These are phyloP conservation scores for Arthroderma sp. DNA, from an alignment of 2,329 filamentous ascomycete species.

Conservation along the genomic window DNA sequence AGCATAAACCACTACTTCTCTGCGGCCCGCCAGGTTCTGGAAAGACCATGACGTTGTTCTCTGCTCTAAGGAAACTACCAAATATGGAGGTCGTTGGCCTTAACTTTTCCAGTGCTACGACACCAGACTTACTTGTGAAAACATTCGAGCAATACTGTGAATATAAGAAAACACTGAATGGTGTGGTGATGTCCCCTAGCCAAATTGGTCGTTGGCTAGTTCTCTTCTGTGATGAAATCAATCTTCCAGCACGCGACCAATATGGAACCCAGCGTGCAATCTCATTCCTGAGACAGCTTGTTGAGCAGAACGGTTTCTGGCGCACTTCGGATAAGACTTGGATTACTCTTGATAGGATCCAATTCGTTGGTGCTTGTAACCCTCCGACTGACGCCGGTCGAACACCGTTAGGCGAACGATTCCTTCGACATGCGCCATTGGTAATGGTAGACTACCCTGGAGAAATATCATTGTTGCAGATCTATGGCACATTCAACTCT, in stretches of 20 bases:
- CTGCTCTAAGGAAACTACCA: conserved; percentile 85
- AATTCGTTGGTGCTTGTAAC: conserved; percentile 98
- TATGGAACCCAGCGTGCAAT: conserved; percentile 97
- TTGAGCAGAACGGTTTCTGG: conserved; percentile 99
- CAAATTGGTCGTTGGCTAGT: conserved; percentile 98
- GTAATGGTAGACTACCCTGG: conserved; percentile 99
- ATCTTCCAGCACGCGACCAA: conserved; percentile 90
- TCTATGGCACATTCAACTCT: conserved; percentile 96
- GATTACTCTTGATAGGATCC: conserved; percentile 94
- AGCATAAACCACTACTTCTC: conserved; percentile 92
- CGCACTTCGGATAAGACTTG: conserved; percentile 92
- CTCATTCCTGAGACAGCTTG: conserved; percentile 89
- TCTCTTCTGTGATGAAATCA: conserved; percentile 99
- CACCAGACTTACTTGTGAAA: conserved; percentile 93
- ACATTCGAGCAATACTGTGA: conserved; percentile 99
- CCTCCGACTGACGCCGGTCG: conserved; percentile 94
- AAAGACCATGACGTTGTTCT: conserved; percentile 99
- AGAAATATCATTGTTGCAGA: conserved; percentile 85
- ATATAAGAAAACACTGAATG: conserved; percentile 96
- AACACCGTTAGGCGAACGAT: conserved; percentile 83
- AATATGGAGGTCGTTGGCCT: conserved; percentile 99
- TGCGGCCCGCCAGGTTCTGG: conserved; percentile 96
- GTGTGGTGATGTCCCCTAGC: conserved; percentile 85
- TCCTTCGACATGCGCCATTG: conserved; percentile 91
- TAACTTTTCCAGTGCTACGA: conserved; percentile 98